These are phyloP conservation scores for Dryas octopetala DNA, from an alignment of 306 rosid species.

Conservation along the genomic window DNA sequence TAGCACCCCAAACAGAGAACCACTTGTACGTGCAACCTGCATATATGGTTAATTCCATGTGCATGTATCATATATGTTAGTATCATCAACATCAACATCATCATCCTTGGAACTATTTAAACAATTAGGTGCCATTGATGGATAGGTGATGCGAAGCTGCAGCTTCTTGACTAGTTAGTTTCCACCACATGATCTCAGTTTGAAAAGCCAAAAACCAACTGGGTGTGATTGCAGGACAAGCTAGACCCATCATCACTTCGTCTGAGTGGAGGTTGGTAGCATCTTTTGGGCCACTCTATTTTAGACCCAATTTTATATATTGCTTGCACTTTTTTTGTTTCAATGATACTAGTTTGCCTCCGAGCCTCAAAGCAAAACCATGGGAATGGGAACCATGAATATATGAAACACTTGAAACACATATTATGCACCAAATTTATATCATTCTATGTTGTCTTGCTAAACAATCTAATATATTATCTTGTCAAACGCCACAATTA, in stretches of 20 bases:
- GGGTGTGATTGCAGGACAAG: constrained; percentile 20
- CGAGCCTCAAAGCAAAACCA: neutral
- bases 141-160: constrained; percentile 22
- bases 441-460: too few species aligned
- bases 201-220: constrained; percentile 10
- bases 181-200: constrained; percentile 23
- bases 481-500: too few species aligned
- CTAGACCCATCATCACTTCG: constrained; percentile 12
- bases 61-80: too few species aligned
- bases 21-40: neutral
- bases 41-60: too few species aligned
- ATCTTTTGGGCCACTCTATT: constrained; percentile 17
- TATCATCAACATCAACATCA: too few species aligned
- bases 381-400: neutral
- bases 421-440: too few species aligned
- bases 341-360: neutral
- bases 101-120: neutral
- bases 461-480: too few species aligned
- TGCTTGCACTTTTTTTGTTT: neutral
- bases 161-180: constrained; percentile 21
- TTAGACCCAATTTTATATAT: neutral
- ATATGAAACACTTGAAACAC: neutral
- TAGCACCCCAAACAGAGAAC: constrained; percentile 2
- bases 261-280: constrained; percentile 9
- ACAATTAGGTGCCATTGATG: neutral